These are phyloP conservation scores for Phytophthora aleatoria DNA, from an alignment of 352 stramenopile genomes.

Conservation along the genomic window DNA sequence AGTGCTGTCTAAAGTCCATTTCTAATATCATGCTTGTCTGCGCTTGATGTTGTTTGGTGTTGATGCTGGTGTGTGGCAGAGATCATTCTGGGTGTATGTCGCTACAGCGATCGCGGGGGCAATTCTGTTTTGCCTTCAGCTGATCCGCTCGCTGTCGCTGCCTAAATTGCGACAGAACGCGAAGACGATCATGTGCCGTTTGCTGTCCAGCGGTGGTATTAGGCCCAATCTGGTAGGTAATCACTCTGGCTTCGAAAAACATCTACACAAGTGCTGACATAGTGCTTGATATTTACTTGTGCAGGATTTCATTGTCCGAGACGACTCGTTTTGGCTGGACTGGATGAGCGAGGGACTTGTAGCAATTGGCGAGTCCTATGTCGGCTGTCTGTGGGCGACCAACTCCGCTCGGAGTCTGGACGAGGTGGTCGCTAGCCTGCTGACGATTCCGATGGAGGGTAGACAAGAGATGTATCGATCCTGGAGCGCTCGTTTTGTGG, in stretches of 20 bases:
- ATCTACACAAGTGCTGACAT: not conserved
- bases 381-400: conserved; percentile 72
- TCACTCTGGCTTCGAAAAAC: not conserved
- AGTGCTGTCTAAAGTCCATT: conserved; percentile 9
- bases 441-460: conserved; percentile 83
- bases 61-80: conserved; percentile 32
- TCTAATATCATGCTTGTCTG: conserved; percentile 27
- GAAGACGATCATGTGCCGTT: conserved; percentile 74
- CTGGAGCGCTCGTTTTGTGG: conserved; percentile 79
- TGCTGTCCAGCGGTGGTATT: conserved; percentile 68
- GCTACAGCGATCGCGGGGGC: conserved; percentile 62
- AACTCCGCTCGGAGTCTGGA: conserved; percentile 64
- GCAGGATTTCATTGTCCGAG: conserved; percentile 79
- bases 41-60: conserved; percentile 7
- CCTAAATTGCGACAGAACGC: conserved; percentile 67
- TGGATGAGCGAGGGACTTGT: conserved; percentile 88
- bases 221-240: conserved; percentile 52
- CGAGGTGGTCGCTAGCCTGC: conserved; percentile 70
- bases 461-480: conserved; percentile 88
- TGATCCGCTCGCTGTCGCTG: conserved; percentile 79
- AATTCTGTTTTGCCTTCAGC: conserved; percentile 60
- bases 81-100: conserved; percentile 83
- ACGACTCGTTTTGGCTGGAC: conserved; percentile 85
- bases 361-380: conserved; percentile 83
- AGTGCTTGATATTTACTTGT: conserved; percentile 3